Evolutionary conservation across 2,329 filamentous ascomycete species (phyloP).

Genomic region (Alternaria triticina): DNA sequence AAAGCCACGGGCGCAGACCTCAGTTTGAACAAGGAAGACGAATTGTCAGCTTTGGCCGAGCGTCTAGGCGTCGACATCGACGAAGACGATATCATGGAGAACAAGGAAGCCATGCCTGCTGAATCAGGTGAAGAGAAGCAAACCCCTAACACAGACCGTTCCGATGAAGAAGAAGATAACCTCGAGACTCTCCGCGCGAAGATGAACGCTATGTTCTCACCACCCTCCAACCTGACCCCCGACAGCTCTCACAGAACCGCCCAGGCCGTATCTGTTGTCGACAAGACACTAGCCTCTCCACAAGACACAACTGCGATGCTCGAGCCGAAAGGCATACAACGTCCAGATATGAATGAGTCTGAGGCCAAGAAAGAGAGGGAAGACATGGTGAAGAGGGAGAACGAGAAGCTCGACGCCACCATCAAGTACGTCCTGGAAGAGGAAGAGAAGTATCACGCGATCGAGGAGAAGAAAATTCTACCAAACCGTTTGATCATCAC

Average conservation of each 20-base stretch:
- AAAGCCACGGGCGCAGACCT: background rate
- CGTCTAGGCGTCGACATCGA: background rate
- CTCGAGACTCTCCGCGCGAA: slow-evolving; percentile 1
- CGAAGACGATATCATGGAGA: background rate
- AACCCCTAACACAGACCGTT: background rate
- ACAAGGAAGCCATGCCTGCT: background rate
- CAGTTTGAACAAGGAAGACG: background rate
- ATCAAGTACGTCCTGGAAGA: slow-evolving; percentile 17
- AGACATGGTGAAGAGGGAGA: slow-evolving; percentile 12
- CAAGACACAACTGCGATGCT: background rate
- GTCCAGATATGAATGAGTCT: slow-evolving; percentile 8
- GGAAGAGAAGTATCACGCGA: slow-evolving; percentile 9
- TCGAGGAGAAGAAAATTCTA: slow-evolving; percentile 15
- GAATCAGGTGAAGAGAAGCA: background rate
- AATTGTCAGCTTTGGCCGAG: background rate
- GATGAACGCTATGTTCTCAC: background rate
- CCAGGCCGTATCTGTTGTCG: background rate
- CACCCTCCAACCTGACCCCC: background rate
- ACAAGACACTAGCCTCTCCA: background rate
- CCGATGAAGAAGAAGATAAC: background rate
- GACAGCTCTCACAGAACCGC: background rate
- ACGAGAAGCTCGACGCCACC: slow-evolving; percentile 8
- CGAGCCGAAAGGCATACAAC: background rate
- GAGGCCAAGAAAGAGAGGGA: slow-evolving; percentile 13
- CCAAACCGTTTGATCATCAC: slow-evolving; percentile 27